Evolutionary conservation across 345 rosid species (phyloP), one percentile per base, ranked within the genome.

Genomic region (Lumnitzera racemosa): DNA sequence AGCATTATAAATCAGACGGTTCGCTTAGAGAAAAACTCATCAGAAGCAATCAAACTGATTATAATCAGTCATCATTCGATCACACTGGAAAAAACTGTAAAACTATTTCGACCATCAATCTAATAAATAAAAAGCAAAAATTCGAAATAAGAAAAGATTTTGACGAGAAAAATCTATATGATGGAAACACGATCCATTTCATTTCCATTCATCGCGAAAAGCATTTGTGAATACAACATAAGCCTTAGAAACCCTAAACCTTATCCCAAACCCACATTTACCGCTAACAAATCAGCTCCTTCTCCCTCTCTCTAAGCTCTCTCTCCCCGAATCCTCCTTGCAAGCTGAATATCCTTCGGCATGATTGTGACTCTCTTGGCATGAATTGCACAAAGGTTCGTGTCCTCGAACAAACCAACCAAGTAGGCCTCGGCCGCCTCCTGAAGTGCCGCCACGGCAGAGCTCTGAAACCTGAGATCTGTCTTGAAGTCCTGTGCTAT

Each of bases 391-490:
- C 62, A 59, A 43, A 59, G 62, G 25, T 59, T 59, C 51, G 63
- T 60, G 63, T 60, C 63, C 63, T 60, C 63, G 11, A 60, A 60
- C 46, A 60, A 53, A 4, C 63, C 63, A 11, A 60, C 63, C 46
- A 60, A 49, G 63, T 60, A 60, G 53, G 63, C 63, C 55, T 60
- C 63, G 41, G 63, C 63, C 11, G 63, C 63, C 55, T 60, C 63
- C 63, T 60, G 63, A 10, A 60, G 54, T 0, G 63, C 63, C 31
- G 63, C 63, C 2, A 60, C 63, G 24, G 63, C 63, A 17, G 52
- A 23, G 55, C 63, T 60, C 55, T 60, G 63, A 31, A 60, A 60
- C 47, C 63, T n/a, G 55, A 60, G 63, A 31, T 60, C 63, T 2
- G 63, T 60, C 46, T 60, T 60, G 47, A 60, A 60, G 63, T 60